These are phyloP conservation scores for Pochonia chlamydosporia DNA, from an alignment of 2,329 filamentous ascomycete genomes.

Conservation along the genomic window DNA sequence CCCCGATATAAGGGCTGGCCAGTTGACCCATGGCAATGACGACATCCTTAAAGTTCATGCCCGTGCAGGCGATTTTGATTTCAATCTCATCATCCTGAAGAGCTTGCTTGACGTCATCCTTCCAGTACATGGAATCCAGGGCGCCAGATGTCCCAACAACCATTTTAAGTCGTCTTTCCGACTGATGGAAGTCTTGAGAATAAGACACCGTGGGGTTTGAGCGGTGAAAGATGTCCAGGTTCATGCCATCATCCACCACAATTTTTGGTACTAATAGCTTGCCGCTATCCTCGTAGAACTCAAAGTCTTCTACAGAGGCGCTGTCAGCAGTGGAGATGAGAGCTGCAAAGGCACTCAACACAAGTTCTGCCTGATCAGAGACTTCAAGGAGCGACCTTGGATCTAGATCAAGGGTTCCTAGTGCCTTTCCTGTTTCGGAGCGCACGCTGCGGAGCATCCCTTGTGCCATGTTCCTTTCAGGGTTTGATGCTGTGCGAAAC, in stretches of 20 bases:
- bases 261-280: conserved; percentile 22
- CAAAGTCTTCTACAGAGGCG: conserved; percentile 18
- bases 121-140: conserved; percentile 34
- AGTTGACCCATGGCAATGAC: conserved; percentile 36
- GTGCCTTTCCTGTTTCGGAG: conserved; percentile 38
- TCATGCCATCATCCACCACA: conserved; percentile 18
- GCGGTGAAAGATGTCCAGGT: conserved; percentile 20
- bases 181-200: conserved; percentile 31
- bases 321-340: conserved; percentile 13
- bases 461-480: conserved; percentile 36
- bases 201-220: conserved; percentile 20
- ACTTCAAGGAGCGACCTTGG: conserved; percentile 23
- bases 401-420: conserved; percentile 41
- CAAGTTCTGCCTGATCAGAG: conserved; percentile 21
- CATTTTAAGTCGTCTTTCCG: conserved; percentile 26
- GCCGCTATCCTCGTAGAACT: conserved; percentile 23
- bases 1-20: conserved; percentile 25
- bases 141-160: conserved; percentile 32
- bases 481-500: conserved; percentile 28
- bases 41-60: conserved; percentile 42
- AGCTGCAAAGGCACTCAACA: conserved; percentile 19
- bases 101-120: conserved; percentile 24
- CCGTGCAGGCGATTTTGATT: conserved; percentile 35
- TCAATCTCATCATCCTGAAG: conserved; percentile 32
- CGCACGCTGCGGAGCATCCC: conserved; percentile 40